phyloP scores from a whole-genome alignment of 495 filamentous ascomycete genomes.

The Penicillium fimorum region DNA sequence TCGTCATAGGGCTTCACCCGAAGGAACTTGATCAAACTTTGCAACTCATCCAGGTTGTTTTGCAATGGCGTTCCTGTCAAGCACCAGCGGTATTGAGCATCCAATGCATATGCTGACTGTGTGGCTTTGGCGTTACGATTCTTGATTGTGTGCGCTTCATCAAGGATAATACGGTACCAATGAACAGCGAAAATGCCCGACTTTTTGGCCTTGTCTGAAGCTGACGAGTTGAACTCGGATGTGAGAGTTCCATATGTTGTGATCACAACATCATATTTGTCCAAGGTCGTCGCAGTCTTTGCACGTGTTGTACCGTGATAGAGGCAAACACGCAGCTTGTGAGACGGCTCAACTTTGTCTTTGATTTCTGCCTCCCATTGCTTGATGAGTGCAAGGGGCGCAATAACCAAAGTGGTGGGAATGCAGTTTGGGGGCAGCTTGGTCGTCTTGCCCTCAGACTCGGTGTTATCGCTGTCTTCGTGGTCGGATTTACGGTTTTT shows the following conservation, averaged over 20 bases:
- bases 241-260: constrained; percentile 95
- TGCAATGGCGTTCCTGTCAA: constrained; percentile 95
- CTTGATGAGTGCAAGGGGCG: constrained; percentile 91
- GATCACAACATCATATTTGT: constrained; percentile 90
- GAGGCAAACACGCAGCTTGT: constrained; percentile 73
- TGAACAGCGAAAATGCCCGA: constrained; percentile 84
- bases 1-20: constrained; percentile 89
- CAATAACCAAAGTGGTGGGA: constrained; percentile 84
- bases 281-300: constrained; percentile 70
- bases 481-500: constrained; percentile 69
- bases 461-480: constrained; percentile 37
- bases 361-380: constrained; percentile 96
- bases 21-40: constrained; percentile 88
- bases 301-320: constrained; percentile 87
- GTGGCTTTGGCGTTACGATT: constrained; percentile 95
- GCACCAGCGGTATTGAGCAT: constrained; percentile 89
- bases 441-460: constrained; percentile 36
- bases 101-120: constrained; percentile 77
- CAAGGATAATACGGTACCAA: constrained; percentile 94
- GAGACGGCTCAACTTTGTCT: constrained; percentile 65
- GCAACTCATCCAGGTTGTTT: constrained; percentile 96
- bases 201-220: constrained; percentile 61
- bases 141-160: constrained; percentile 97
- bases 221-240: constrained; percentile 68
- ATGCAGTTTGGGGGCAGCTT: constrained; percentile 62